A percentile compares a stretch with the other conserved stretches of the same genome.
These are phyloP conservation scores for Lepidium sativum DNA, from an alignment of 345 rosid species.

Conservation along the genomic window DNA sequence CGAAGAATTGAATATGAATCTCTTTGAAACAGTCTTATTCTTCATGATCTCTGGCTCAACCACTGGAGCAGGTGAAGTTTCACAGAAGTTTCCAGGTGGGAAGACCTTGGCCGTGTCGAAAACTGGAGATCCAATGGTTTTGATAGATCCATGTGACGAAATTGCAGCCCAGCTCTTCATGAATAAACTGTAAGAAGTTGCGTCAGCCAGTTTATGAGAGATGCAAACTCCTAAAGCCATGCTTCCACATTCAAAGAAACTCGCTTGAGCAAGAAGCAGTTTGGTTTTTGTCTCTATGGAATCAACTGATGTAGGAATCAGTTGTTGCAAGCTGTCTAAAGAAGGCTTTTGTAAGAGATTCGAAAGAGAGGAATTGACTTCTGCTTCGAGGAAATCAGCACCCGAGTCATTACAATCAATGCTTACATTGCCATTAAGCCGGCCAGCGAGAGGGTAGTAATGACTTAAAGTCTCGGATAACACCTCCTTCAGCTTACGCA, in stretches of 20 bases:
- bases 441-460: slow-evolving; percentile 39
- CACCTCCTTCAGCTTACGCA: slow-evolving; percentile 26
- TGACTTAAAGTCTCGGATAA: slow-evolving; percentile 36
- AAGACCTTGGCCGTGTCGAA: slow-evolving; percentile 5
- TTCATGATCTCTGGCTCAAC: slow-evolving; percentile 22
- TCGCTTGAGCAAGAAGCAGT: slow-evolving; percentile 30
- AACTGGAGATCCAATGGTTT: slow-evolving; percentile 14
- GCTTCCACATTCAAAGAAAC: slow-evolving; percentile 28
- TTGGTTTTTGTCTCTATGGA: slow-evolving; percentile 2
- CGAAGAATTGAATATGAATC: slow-evolving; percentile 11
- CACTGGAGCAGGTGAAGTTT: slow-evolving; percentile 25
- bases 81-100: slow-evolving; percentile 23
- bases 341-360: slow-evolving; percentile 14
- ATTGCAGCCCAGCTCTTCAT: slow-evolving; percentile 30
- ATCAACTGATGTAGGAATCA: slow-evolving; percentile 29
- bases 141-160: slow-evolving; percentile 3
- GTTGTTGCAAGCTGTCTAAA: slow-evolving; percentile 11
- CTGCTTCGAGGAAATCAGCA: slow-evolving; percentile 29
- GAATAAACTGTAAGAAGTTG: slow-evolving; percentile 9
- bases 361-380: slow-evolving; percentile 20
- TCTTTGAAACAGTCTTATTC: slow-evolving; percentile 14
- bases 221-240: slow-evolving; percentile 26
- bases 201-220: slow-evolving; percentile 27
- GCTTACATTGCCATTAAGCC: slow-evolving; percentile 11
- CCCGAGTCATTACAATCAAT: slow-evolving; percentile 33